Evolutionary conservation across 1,284 basidiomycete species (phyloP).

Genomic region (Chondrostereum purpureum): DNA sequence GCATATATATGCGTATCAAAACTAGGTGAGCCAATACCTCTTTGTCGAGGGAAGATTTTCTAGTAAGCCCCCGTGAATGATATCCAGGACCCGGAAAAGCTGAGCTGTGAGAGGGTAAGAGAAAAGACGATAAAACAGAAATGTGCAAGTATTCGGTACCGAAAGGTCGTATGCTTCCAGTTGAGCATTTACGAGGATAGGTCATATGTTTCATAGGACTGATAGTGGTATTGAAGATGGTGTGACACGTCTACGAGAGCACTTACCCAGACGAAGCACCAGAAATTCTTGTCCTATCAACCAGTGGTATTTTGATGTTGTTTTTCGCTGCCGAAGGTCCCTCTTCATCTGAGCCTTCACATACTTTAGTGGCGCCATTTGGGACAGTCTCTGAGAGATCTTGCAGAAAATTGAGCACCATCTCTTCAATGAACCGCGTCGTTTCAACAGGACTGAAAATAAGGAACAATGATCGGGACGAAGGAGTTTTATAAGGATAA

Average conservation of each 20-base stretch:
- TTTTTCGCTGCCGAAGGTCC: constrained; percentile 8
- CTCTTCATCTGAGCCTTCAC: constrained; percentile 9
- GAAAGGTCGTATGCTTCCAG: constrained; percentile 10
- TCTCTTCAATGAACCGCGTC: constrained; percentile 6
- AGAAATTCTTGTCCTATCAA: constrained; percentile 11
- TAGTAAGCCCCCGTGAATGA: constrained; percentile 16
- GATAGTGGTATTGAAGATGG: too few species aligned
- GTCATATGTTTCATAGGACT: constrained; percentile 6
- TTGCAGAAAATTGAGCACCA: constrained; percentile 8
- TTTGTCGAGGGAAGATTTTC: constrained; percentile 9
- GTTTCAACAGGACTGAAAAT: neutral
- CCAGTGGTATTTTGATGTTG: constrained; percentile 5
- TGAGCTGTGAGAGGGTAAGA: constrained; percentile 8
- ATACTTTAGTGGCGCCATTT: constrained; percentile 3
- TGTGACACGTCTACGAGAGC: neutral
- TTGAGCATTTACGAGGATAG: constrained; percentile 9
- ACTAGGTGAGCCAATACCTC: constrained; percentile 16
- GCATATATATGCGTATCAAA: neutral
- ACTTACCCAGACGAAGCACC: constrained; percentile 1
- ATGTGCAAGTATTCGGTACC: constrained; percentile 2
- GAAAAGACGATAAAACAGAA: neutral
- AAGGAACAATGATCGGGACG: neutral
- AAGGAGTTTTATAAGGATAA: too few species aligned
- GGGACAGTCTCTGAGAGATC: constrained; percentile 14
- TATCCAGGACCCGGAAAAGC: constrained; percentile 11